Conservation (phyloP, 257 asterid genomes). For the Rubia yunnanensis region DNA sequence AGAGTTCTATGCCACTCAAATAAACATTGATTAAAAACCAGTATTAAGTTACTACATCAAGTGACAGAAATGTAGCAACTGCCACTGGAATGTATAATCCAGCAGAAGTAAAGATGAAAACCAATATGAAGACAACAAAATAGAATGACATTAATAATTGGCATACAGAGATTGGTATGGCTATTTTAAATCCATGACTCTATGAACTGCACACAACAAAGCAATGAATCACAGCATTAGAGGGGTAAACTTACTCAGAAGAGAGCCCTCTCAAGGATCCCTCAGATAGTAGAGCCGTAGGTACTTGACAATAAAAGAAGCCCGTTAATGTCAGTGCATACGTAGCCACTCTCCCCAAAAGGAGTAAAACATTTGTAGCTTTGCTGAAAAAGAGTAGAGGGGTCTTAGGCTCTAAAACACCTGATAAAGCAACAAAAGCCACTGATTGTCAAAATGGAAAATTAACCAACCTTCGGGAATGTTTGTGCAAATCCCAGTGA, state of each 20-base stretch:
- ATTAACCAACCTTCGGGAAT: conserved; percentile 69
- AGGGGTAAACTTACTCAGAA: conserved; percentile 47
- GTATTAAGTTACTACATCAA: background rate
- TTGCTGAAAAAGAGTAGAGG: conserved; percentile 45
- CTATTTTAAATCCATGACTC: background rate
- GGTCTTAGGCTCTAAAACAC: conserved; percentile 19
- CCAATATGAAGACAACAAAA: background rate
- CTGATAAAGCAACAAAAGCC: background rate
- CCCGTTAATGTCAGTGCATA: conserved; percentile 88
- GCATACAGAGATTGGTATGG: background rate
- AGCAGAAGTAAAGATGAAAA: background rate
- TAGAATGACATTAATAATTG: background rate
- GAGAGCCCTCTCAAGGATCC: conserved; percentile 45
- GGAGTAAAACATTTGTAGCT: conserved; percentile 69
- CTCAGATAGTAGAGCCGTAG: conserved; percentile 39
- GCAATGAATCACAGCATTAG: background rate
- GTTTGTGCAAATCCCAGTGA: conserved; percentile 94
- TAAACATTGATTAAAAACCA: background rate
- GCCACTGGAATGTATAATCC: background rate
- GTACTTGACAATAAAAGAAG: conserved; percentile 70
- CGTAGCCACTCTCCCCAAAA: conserved; percentile 84
- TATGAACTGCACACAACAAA: background rate
- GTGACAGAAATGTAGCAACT: background rate
- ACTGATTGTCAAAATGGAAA: conserved; percentile 14
- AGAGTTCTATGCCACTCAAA: background rate